Conservation (phyloP, 306 rosid species). For the Medicago truncatula region MtrunA17r5.0-ANR NC_053047.1:11929501-11930000, state of each 20-base stretch:
- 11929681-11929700: not conserved
- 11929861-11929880: too few relatives aligned
- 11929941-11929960: not conserved
- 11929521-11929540: conserved; percentile 12
- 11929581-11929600: not conserved
- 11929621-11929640: not conserved
- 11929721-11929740: not conserved
- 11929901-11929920: not conserved
- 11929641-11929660: not conserved
- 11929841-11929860: not conserved
- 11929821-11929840: not conserved
- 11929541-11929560: conserved; percentile 13
- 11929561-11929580: conserved; percentile 8
- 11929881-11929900: too few relatives aligned
- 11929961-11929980: conserved; percentile 28
- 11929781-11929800: too few relatives aligned
- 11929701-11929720: not conserved
- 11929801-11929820: too few relatives aligned
- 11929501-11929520: conserved; percentile 25
- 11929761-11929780: too few relatives aligned
- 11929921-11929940: conserved; percentile 9
- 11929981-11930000: not conserved
- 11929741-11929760: not conserved
- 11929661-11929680: not conserved
- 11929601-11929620: not conserved